Evolutionary conservation across 202 grass and related monocot genomes (phyloP).

Genomic region (Dendrocalamus latiflorus): DNA sequence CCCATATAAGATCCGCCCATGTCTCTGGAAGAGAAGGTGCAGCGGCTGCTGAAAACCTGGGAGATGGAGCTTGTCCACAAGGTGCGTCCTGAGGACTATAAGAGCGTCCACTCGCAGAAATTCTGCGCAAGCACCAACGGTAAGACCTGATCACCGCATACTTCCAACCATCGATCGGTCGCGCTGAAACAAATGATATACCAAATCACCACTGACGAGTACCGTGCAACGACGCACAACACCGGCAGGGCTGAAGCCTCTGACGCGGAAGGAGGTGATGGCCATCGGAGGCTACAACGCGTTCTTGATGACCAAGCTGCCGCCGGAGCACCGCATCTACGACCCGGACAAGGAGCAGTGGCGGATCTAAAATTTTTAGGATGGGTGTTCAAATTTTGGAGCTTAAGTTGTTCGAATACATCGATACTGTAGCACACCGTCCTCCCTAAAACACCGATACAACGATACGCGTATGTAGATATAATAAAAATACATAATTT

Average conservation of each 20-base stretch:
- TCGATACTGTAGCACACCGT: too few relatives aligned
- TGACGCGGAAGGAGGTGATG: slow-evolving; percentile 27
- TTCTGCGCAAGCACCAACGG: slow-evolving; percentile 51
- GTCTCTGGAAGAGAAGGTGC: slow-evolving; percentile 63
- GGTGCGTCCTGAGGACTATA: slow-evolving; percentile 42
- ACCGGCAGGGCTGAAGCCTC: background rate
- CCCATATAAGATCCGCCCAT: too few relatives aligned
- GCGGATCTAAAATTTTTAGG: too few relatives aligned
- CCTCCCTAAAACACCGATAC: too few relatives aligned
- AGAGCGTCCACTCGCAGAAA: slow-evolving; percentile 23
- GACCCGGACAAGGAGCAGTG: too few relatives aligned
- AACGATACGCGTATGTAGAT: too few relatives aligned
- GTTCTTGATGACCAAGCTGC: slow-evolving; percentile 60
- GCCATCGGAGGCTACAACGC: slow-evolving; percentile 64
- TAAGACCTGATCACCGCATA: background rate
- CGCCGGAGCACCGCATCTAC: slow-evolving; percentile 48
- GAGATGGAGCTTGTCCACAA: slow-evolving; percentile 79
- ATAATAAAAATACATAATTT: too few relatives aligned
- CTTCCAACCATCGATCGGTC: background rate
- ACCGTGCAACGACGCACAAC: too few relatives aligned
- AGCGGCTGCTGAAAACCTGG: slow-evolving; percentile 58
- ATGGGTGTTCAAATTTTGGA: too few relatives aligned
- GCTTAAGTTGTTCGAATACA: too few relatives aligned
- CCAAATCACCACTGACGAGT: background rate
- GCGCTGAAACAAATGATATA: background rate